Percentiles rank a stretch among this genome's conserved stretches.
These are phyloP conservation scores for Lathyrus oleraceus DNA, from an alignment of 306 rosid species.

Conservation along the genomic window DNA sequence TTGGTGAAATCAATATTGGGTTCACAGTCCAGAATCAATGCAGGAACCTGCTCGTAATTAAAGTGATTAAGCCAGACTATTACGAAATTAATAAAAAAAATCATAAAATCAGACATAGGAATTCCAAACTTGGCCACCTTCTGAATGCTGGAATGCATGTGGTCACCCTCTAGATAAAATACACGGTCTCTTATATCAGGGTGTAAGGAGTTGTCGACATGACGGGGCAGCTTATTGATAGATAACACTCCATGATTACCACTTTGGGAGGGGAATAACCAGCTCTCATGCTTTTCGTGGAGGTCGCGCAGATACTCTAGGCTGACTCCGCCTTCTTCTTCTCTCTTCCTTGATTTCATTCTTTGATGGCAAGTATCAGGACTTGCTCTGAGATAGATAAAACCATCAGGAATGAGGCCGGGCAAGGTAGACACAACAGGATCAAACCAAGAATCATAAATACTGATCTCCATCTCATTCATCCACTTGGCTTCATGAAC, in stretches of 20 bases:
- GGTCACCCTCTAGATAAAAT: slow-evolving; percentile 89
- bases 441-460: slow-evolving; percentile 98
- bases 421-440: slow-evolving; percentile 95
- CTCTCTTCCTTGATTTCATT: slow-evolving; percentile 78
- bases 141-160: slow-evolving; percentile 97
- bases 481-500: slow-evolving; percentile 99
- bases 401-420: slow-evolving; percentile 93
- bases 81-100: background rate
- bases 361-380: slow-evolving; percentile 98
- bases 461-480: slow-evolving; percentile 99
- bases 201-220: slow-evolving; percentile 73
- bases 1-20: slow-evolving; percentile 97
- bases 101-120: slow-evolving; percentile 17
- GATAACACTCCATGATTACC: slow-evolving; percentile 81
- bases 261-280: slow-evolving; percentile 83
- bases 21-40: slow-evolving; percentile 94
- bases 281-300: slow-evolving; percentile 97
- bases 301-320: slow-evolving; percentile 78
- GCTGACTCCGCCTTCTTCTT: slow-evolving; percentile 90
- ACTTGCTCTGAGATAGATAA: slow-evolving; percentile 97
- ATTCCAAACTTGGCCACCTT: slow-evolving; percentile 56
- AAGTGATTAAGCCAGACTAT: slow-evolving; percentile 28
- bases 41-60: slow-evolving; percentile 75
- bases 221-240: slow-evolving; percentile 65
- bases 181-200: slow-evolving; percentile 90